phyloP scores from a whole-genome alignment of 2,329 filamentous ascomycete species.

The Aquanectria penicillioides region DNA sequence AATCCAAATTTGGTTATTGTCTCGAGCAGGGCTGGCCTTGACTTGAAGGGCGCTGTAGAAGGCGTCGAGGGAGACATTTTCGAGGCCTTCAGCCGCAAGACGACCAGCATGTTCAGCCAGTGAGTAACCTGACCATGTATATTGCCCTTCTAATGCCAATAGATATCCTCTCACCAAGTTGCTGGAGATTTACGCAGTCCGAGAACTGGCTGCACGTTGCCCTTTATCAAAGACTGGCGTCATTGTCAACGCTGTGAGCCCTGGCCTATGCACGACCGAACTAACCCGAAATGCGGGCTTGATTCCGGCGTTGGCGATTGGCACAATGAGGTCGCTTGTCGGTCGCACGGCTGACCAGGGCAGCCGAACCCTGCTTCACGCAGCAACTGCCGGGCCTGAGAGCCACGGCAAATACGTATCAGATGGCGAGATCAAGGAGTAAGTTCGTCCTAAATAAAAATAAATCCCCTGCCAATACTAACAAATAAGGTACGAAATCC shows the following conservation, averaged over 20 bases:
- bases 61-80: neutral
- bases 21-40: neutral
- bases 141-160: neutral
- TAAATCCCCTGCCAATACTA: neutral
- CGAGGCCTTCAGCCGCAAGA: neutral
- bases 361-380: constrained; percentile 4
- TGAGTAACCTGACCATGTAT: neutral
- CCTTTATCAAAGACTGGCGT: constrained; percentile 7
- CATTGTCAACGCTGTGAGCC: constrained; percentile 10
- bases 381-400: neutral
- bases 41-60: neutral
- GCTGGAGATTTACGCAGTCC: constrained; percentile 4
- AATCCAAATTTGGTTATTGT: neutral
- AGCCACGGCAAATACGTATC: neutral
- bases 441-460: neutral
- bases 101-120: neutral
- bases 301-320: neutral
- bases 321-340: neutral
- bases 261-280: constrained; percentile 5
- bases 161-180: constrained; percentile 9
- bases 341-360: neutral
- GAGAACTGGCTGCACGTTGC: neutral
- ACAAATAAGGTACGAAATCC: neutral
- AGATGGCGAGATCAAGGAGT: constrained; percentile 1
- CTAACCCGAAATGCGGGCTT: constrained; percentile 1